Evolutionary conservation across 352 stramenopile species (phyloP).

Genomic region (Peronosclerospora sorghi): DNA sequence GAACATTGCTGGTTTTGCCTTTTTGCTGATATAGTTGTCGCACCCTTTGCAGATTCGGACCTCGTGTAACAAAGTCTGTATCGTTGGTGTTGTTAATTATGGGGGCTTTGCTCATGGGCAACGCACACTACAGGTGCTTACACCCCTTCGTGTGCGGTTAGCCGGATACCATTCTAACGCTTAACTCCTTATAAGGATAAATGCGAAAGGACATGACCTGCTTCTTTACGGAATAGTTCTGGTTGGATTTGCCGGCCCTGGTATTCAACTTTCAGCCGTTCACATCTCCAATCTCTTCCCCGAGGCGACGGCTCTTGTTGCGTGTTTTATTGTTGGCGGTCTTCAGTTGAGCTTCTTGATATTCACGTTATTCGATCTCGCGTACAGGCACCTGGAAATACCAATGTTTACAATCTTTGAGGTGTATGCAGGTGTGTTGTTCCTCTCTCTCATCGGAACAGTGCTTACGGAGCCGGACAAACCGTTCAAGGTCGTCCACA

Average conservation of each 20-base stretch:
- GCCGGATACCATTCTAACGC: background rate
- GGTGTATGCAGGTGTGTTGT: conserved; percentile 33
- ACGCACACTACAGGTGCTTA: conserved; percentile 26
- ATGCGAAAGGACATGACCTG: conserved; percentile 22
- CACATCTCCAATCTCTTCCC: conserved; percentile 72
- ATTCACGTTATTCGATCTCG: conserved; percentile 49
- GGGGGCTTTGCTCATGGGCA: conserved; percentile 39
- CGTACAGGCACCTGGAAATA: conserved; percentile 29
- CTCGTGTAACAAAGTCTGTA: conserved; percentile 40
- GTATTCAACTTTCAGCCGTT: conserved; percentile 56
- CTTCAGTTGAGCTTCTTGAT: conserved; percentile 67
- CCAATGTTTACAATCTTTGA: conserved; percentile 40
- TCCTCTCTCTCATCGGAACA: conserved; percentile 41
- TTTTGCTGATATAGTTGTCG: conserved; percentile 1
- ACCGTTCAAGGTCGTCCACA: conserved; percentile 23
- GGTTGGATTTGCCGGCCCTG: conserved; percentile 49
- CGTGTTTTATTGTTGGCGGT: conserved; percentile 57
- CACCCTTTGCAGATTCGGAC: conserved; percentile 28
- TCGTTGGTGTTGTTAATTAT: conserved; percentile 35
- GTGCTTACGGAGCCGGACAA: conserved; percentile 46
- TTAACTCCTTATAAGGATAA: conserved; percentile 10
- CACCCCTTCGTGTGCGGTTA: background rate
- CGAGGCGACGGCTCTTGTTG: conserved; percentile 48
- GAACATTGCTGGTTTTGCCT: background rate
- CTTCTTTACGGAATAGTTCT: conserved; percentile 53